Conservation (phyloP, 257 asterid genomes). For the Plantago ovata region DNA sequence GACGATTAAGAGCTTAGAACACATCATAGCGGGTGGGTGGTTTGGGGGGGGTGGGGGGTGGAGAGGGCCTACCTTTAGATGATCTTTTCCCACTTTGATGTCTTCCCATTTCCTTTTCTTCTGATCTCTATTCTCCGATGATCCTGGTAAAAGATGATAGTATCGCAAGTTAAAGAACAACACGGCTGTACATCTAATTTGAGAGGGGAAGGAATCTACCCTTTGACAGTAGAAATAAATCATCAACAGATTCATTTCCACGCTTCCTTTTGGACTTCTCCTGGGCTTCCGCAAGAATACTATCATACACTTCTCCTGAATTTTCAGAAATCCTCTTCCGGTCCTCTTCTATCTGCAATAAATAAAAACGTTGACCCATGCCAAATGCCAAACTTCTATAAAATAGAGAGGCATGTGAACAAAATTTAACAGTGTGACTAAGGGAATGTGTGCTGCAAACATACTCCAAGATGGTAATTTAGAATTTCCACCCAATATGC, state of each 20-base stretch:
- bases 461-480: neutral
- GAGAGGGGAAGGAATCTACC: slow-evolving; percentile 39
- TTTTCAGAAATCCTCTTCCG: slow-evolving; percentile 63
- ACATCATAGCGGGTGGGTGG: too few species aligned
- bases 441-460: neutral
- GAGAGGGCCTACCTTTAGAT: slow-evolving; percentile 75
- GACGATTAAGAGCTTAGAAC: slow-evolving; percentile 16
- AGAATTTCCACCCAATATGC: slow-evolving; percentile 14
- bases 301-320: slow-evolving; percentile 61
- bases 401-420: too few species aligned
- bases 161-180: slow-evolving; percentile 9
- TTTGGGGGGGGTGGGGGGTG: too few species aligned
- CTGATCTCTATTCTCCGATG: slow-evolving; percentile 49
- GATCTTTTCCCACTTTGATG: slow-evolving; percentile 67
- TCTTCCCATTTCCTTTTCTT: slow-evolving; percentile 56
- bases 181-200: slow-evolving; percentile 12
- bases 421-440: neutral
- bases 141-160: slow-evolving; percentile 42
- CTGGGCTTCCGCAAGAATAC: slow-evolving; percentile 72
- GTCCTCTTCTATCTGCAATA: slow-evolving; percentile 77
- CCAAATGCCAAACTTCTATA: too few species aligned
- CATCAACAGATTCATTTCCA: slow-evolving; percentile 57
- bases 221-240: slow-evolving; percentile 59
- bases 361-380: neutral
- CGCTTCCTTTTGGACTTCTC: slow-evolving; percentile 82